Base-by-base conservation (phyloP, 495 filamentous ascomycete genomes). In the Copromyces sp. region DNA sequence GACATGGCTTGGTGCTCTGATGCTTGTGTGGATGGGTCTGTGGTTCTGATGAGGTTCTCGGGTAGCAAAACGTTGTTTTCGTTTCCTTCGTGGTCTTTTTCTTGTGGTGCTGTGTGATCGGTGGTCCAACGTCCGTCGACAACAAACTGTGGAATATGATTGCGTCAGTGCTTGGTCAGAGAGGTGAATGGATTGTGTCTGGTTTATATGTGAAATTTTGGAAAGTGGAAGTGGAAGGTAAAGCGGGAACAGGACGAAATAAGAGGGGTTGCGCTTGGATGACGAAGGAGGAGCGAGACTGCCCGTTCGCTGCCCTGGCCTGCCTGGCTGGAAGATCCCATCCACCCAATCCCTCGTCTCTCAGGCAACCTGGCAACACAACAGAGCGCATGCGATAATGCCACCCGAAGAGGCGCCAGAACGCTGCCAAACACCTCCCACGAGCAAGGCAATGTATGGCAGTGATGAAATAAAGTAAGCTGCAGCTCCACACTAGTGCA, bases 101-200 rank as follows among this genome's bases (percentile, higher is more conserved):
- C 93, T 81, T 92, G 88, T 38, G 92, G 92, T 32, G 89, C 90
- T 69, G 89, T 87, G 76, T 89, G 89, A 79, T 97, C 92, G 74
- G 89, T 92, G 32, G 87, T 89, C 95, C 95, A 99, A 73, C 84
- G 87, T 59, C 89, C 90, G 87, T 99, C 94, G 65, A 96, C 95
- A 75, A 98, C 92, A 82, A 97, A 98, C 93, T 97, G 74, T 71
- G 40, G 38, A 39, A 68, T 1, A 35, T 61, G 29, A 35, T 65
- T 65, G 53, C 53, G 53, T 65, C 53, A 65, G 53, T 65, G 29
- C 53, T 65, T 65, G 53, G 53, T 65, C 53, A 65, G 53, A 61
- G 29, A 37, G 14, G 3, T 35, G 29, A 17, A 65, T 37, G 53
- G 53, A 4, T 35, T 61, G 45, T 61, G 29, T 29, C 29, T 61